phyloP scores from a whole-genome alignment of 1,139 yeast species.

The Candida dubliniensis region DNA sequence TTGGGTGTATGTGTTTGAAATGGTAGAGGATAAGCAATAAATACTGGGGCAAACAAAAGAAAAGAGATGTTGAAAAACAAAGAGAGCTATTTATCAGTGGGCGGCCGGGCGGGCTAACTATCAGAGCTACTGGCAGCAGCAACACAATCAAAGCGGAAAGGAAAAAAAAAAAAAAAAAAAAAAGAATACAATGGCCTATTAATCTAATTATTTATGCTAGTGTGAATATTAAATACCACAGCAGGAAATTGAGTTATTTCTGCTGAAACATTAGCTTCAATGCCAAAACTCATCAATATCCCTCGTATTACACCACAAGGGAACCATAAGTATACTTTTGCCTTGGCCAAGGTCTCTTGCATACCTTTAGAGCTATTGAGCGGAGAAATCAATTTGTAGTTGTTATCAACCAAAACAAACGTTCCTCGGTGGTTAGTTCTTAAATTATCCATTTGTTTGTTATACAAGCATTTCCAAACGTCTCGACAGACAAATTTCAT shows the following conservation, averaged over 20 bases:
- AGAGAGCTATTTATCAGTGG: too few relatives aligned
- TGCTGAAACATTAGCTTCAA: conserved; percentile 65
- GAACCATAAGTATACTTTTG: conserved; percentile 65
- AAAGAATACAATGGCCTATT: not conserved
- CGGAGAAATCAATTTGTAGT: conserved; percentile 54
- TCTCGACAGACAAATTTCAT: conserved; percentile 93
- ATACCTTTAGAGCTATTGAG: conserved; percentile 54
- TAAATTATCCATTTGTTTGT: conserved; percentile 87
- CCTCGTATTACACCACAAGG: conserved; percentile 88
- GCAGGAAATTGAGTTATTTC: conserved; percentile 65
- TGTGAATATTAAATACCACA: conserved; percentile 72
- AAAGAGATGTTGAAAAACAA: too few relatives aligned
- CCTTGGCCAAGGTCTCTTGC: conserved; percentile 48
- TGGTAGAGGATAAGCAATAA: not conserved
- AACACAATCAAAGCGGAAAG: too few relatives aligned
- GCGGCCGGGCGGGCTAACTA: too few relatives aligned
- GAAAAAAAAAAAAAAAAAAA: too few relatives aligned
- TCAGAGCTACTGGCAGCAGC: not conserved
- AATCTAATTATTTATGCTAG: conserved; percentile 31
- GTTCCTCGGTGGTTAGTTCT: conserved; percentile 91
- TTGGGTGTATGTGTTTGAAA: conserved; percentile 1
- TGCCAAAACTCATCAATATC: conserved; percentile 67
- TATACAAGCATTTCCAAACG: conserved; percentile 77
- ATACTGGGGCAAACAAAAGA: too few relatives aligned
- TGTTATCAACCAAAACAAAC: conserved; percentile 72